These are phyloP conservation scores for Pythium aristosporum DNA, from an alignment of 352 stramenopile genomes.

Conservation along the genomic window DNA sequence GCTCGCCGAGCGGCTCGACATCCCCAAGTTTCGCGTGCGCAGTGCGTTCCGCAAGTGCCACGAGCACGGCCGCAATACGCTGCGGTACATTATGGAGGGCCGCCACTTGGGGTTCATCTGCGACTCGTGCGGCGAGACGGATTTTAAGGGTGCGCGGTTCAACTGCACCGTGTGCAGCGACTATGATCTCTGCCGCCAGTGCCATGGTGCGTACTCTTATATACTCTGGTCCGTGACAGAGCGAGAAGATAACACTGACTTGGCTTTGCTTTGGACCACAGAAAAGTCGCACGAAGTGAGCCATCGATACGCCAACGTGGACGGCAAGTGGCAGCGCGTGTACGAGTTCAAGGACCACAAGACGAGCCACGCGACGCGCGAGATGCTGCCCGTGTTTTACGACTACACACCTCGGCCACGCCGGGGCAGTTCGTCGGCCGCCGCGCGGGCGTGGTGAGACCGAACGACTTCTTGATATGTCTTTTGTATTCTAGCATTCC, in stretches of 20 bases:
- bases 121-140: slow-evolving; percentile 76
- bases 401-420: slow-evolving; percentile 31
- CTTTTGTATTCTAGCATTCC: slow-evolving; percentile 15
- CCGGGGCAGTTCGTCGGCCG: not conserved
- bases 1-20: slow-evolving; percentile 65
- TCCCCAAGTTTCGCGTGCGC: slow-evolving; percentile 76
- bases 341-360: slow-evolving; percentile 77
- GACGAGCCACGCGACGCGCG: slow-evolving; percentile 48
- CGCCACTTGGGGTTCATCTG: slow-evolving; percentile 82
- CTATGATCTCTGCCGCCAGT: slow-evolving; percentile 69
- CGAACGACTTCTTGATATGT: not conserved
- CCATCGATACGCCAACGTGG: slow-evolving; percentile 78
- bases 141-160: slow-evolving; percentile 72
- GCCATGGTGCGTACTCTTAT: slow-evolving; percentile 46
- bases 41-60: slow-evolving; percentile 81
- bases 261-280: slow-evolving; percentile 20
- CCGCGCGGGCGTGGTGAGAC: slow-evolving; percentile 6
- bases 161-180: slow-evolving; percentile 77
- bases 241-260: not conserved
- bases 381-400: slow-evolving; percentile 75
- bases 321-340: slow-evolving; percentile 78
- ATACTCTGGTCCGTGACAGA: not conserved
- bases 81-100: slow-evolving; percentile 83
- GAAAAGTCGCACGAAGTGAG: slow-evolving; percentile 56
- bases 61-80: slow-evolving; percentile 57